phyloP scores from a whole-genome alignment of 208 protist genomes.

The Trichomonas gallinae region DNA sequence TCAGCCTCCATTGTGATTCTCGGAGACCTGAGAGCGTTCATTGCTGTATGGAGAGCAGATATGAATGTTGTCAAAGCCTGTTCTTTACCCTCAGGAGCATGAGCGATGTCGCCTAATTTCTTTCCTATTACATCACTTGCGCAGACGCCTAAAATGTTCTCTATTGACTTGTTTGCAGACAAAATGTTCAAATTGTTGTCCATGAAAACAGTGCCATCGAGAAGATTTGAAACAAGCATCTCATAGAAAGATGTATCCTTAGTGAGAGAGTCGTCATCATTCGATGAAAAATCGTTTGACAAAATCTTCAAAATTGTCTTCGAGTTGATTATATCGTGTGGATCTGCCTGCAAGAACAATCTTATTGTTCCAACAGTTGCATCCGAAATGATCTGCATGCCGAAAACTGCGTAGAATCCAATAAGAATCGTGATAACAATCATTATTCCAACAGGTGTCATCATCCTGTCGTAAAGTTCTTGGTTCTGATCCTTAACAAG shows the following conservation, averaged over 20 bases:
- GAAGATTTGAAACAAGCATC: neutral
- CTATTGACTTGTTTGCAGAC: neutral
- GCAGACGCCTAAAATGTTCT: neutral
- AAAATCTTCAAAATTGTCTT: neutral
- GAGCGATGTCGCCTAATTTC: neutral
- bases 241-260: constrained; percentile 14
- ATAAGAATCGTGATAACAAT: neutral
- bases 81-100: neutral
- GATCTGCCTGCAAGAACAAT: neutral
- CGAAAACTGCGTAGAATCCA: neutral
- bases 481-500: neutral
- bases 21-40: neutral
- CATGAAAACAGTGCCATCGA: neutral
- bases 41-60: neutral
- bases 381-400: no score
- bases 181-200: neutral
- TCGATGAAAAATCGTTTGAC: neutral
- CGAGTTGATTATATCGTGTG: neutral
- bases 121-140: neutral
- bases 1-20: neutral
- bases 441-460: neutral
- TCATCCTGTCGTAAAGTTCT: neutral
- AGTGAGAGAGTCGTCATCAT: neutral
- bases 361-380: neutral
- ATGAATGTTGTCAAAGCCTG: neutral